phyloP scores from a whole-genome alignment of 768 basidiomycete species.

The Termitomyces sp. region DNA sequence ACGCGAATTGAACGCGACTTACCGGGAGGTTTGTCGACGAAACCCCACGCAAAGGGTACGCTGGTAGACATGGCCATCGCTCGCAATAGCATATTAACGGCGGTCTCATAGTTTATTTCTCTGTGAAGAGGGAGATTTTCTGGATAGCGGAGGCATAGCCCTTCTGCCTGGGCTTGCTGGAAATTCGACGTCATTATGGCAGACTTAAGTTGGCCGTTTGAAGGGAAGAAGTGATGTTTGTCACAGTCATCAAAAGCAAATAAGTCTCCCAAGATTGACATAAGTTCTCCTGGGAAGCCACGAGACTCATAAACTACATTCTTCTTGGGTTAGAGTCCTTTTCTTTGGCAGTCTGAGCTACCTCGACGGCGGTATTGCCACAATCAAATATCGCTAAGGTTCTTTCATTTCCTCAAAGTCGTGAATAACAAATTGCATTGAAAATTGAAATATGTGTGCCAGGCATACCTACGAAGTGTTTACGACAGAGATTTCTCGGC shows the following conservation, averaged over 20 bases:
- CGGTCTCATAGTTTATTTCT: slow-evolving; percentile 50
- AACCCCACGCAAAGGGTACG: slow-evolving; percentile 66
- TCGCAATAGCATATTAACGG: slow-evolving; percentile 54
- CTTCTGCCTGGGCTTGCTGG: slow-evolving; percentile 50
- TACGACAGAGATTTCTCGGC: too few species aligned
- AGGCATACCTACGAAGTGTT: too few species aligned
- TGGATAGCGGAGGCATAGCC: slow-evolving; percentile 67
- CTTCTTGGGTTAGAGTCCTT: too few species aligned
- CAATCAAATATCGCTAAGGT: too few species aligned
- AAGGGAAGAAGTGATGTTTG: neutral
- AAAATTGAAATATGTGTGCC: too few species aligned
- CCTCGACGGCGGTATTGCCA: too few species aligned
- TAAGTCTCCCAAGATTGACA: too few species aligned
- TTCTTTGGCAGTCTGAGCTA: too few species aligned
- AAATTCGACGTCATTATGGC: slow-evolving; percentile 18
- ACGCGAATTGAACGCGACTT: slow-evolving; percentile 16
- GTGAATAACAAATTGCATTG: too few species aligned
- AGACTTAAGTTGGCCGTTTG: neutral
- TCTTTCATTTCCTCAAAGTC: too few species aligned
- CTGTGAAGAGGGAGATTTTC: slow-evolving; percentile 55
- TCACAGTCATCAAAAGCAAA: neutral
- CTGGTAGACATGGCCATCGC: slow-evolving; percentile 51
- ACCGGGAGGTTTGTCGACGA: slow-evolving; percentile 77
- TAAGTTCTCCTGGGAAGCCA: too few species aligned
- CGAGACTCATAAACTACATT: too few species aligned